Evolutionary conservation across 805 yeast species (phyloP).

Genomic region (Pichia californica): DNA sequence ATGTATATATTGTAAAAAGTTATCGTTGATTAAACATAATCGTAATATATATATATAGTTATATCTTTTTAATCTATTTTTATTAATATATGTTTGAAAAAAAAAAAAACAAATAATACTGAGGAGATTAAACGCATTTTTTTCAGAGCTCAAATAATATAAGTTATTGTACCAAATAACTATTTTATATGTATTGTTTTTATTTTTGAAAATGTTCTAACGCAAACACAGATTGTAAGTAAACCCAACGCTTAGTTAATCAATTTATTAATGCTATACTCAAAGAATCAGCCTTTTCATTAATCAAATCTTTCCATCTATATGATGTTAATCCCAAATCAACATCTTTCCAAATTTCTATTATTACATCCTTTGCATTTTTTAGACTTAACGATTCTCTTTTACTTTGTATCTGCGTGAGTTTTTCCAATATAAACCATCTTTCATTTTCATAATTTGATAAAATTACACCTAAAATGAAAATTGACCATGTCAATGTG

Average conservation of each 20-base stretch:
- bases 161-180: too few relatives aligned
- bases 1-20: too few relatives aligned
- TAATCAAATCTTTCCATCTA: conserved; percentile 35
- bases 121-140: too few relatives aligned
- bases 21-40: too few relatives aligned
- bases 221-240: too few relatives aligned
- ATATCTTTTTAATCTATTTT: too few relatives aligned
- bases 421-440: conserved; percentile 33
- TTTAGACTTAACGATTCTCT: conserved; percentile 33
- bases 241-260: background rate
- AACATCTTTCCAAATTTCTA: conserved; percentile 35
- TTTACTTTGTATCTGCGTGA: conserved; percentile 29
- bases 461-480: conserved; percentile 32
- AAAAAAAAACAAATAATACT: too few relatives aligned
- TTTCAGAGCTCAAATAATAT: too few relatives aligned
- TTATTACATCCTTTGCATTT: conserved; percentile 30
- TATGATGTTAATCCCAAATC: conserved; percentile 26
- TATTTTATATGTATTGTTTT: too few relatives aligned
- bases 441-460: conserved; percentile 32
- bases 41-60: too few relatives aligned
- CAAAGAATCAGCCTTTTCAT: conserved; percentile 31
- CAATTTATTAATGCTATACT: conserved; percentile 27
- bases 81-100: too few relatives aligned
- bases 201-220: too few relatives aligned
- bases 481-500: conserved; percentile 37